These are phyloP conservation scores for Trifolium repens DNA, from an alignment of 306 rosid species.

Conservation along the genomic window DNA sequence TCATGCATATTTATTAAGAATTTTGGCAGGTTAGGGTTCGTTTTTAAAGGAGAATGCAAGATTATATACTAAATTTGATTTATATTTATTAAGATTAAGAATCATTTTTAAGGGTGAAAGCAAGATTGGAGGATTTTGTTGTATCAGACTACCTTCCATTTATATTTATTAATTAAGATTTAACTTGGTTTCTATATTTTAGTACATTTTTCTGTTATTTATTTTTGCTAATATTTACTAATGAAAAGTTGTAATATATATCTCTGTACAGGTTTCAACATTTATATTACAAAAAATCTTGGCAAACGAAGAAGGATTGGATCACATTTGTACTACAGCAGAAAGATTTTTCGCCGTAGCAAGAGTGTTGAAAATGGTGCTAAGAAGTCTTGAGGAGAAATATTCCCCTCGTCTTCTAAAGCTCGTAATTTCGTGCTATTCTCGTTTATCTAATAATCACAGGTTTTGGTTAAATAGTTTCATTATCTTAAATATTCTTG, in stretches of 20 bases:
- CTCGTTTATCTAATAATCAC: conserved; percentile 66
- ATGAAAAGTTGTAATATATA: not conserved
- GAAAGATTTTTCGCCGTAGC: conserved; percentile 78
- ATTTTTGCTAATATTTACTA: not conserved
- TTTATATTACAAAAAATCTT: conserved; percentile 38
- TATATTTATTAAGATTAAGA: not conserved
- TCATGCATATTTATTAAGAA: too few species aligned
- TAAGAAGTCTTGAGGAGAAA: conserved; percentile 66
- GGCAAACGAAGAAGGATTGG: conserved; percentile 75
- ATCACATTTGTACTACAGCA: conserved; percentile 70
- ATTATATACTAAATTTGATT: too few species aligned
- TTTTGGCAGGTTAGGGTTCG: too few species aligned
- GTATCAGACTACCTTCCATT: too few species aligned
- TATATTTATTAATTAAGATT: too few species aligned
- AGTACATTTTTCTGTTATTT: not conserved
- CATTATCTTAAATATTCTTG: not conserved
- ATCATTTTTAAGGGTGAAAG: too few species aligned
- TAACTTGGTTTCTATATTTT: too few species aligned
- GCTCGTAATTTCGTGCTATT: conserved; percentile 71
- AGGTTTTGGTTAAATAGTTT: conserved; percentile 47
- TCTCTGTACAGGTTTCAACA: not conserved
- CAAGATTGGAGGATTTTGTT: too few species aligned
- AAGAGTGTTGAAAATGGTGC: conserved; percentile 67
- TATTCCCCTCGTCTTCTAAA: conserved; percentile 74
- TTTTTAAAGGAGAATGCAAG: too few species aligned